Evolutionary conservation across 306 rosid species (phyloP).

Genomic region (Ormosia emarginata): DNA sequence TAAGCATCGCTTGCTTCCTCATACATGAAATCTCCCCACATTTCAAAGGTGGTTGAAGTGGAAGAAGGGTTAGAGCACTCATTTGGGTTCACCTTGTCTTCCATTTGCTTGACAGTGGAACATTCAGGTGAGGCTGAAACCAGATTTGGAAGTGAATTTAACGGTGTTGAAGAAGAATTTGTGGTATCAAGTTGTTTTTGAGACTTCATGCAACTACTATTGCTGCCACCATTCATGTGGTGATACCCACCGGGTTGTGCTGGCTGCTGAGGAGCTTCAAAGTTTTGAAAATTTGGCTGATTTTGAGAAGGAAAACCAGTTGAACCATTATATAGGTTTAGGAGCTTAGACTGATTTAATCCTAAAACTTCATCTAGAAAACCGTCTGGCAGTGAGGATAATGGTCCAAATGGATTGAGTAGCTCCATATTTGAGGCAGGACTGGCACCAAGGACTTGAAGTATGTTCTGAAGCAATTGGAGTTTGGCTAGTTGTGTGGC

Average conservation of each 20-base stretch:
- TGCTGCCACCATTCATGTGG: not conserved
- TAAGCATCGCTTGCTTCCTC: conserved; percentile 43
- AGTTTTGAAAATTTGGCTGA: conserved; percentile 24
- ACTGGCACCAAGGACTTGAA: conserved; percentile 37
- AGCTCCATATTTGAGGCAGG: conserved; percentile 27
- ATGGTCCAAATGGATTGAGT: conserved; percentile 30
- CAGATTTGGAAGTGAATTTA: conserved; percentile 43
- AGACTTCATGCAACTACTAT: conserved; percentile 7
- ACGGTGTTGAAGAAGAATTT: conserved; percentile 9
- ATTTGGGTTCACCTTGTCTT: conserved; percentile 18
- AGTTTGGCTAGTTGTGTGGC: conserved; percentile 48
- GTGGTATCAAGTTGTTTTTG: conserved; percentile 12
- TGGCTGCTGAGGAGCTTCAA: conserved; percentile 19
- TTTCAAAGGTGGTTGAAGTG: conserved; percentile 47
- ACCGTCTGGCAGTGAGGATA: conserved; percentile 28
- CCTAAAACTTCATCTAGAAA: conserved; percentile 28
- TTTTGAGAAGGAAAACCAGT: conserved; percentile 26
- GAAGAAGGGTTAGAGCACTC: conserved; percentile 34
- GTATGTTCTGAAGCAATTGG: conserved; percentile 45
- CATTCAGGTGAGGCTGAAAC: conserved; percentile 43
- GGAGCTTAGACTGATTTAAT: conserved; percentile 23
- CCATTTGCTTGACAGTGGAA: conserved; percentile 24
- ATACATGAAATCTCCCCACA: conserved; percentile 50
- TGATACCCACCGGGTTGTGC: not conserved
- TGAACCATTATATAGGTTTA: conserved; percentile 16